Conservation (phyloP, 23 red algal species). For the Porphyridium purpureum region DNA sequence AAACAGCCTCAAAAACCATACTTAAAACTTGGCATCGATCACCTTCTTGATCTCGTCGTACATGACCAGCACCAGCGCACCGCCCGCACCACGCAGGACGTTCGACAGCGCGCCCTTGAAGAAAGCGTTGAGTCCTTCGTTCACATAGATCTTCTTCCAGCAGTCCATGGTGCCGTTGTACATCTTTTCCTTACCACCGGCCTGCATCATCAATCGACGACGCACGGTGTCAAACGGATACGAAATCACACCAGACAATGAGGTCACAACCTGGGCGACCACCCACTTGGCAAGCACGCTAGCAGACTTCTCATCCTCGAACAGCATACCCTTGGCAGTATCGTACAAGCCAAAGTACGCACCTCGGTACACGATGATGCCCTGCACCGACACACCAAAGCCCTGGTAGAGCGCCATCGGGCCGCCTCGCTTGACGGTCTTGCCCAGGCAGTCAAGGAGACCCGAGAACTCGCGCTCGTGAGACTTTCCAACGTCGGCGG, state of each 20-base stretch:
- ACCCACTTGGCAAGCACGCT: slow-evolving; percentile 81
- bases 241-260: slow-evolving; percentile 68
- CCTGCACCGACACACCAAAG: slow-evolving; percentile 92
- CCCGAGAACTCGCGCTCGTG: slow-evolving; percentile 60
- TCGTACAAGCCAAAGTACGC: slow-evolving; percentile 99
- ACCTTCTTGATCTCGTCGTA: slow-evolving; percentile 99
- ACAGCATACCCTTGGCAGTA: slow-evolving; percentile 85
- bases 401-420: slow-evolving; percentile 83
- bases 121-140: slow-evolving; percentile 75
- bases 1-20: too few relatives aligned
- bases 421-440: slow-evolving; percentile 47
- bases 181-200: slow-evolving; percentile 69
- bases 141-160: slow-evolving; percentile 79
- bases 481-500: slow-evolving; percentile 89
- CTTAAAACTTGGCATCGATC: slow-evolving; percentile 45
- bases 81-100: slow-evolving; percentile 88
- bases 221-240: slow-evolving; percentile 99
- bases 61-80: slow-evolving; percentile 93
- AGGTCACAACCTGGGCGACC: slow-evolving; percentile 87
- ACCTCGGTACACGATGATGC: slow-evolving; percentile 99
- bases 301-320: slow-evolving; percentile 75
- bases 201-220: slow-evolving; percentile 99
- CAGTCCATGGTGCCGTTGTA: slow-evolving; percentile 93
- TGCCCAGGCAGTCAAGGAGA: slow-evolving; percentile 58
- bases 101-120: slow-evolving; percentile 98